Conservation (phyloP, 257 asterid species). For the Lavandula angustifolia region DNA sequence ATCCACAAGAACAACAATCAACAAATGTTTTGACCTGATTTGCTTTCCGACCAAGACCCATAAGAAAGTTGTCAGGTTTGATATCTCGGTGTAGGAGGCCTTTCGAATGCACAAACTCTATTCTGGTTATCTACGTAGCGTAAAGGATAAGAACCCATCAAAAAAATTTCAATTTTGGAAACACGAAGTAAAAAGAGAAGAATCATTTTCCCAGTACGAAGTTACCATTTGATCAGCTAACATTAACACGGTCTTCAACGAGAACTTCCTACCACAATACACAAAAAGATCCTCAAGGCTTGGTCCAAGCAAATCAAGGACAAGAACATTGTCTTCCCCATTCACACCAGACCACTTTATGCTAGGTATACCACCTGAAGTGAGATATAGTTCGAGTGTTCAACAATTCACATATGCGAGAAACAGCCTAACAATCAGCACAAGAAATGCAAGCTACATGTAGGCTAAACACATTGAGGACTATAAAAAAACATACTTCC, state of each 20-base stretch:
- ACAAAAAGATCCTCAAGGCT: conserved; percentile 96
- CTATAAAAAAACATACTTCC: conserved; percentile 69
- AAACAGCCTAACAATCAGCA: conserved; percentile 2
- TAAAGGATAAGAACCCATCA: conserved; percentile 24
- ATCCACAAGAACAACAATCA: conserved; percentile 11
- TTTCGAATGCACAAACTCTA: conserved; percentile 89
- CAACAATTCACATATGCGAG: not conserved
- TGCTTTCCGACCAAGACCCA: conserved; percentile 99
- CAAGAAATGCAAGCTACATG: conserved; percentile 25
- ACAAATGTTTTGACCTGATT: conserved; percentile 64
- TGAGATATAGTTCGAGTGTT: not conserved
- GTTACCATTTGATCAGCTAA: conserved; percentile 96
- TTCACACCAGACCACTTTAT: conserved; percentile 93
- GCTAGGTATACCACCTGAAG: conserved; percentile 83
- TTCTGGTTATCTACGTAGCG: conserved; percentile 67
- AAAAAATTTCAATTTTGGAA: conserved; percentile 11
- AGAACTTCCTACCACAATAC: conserved; percentile 87
- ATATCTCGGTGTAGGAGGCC: conserved; percentile 93
- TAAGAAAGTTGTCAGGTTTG: conserved; percentile 93
- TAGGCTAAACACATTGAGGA: conserved; percentile 24
- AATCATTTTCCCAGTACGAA: conserved; percentile 25
- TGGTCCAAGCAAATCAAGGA: conserved; percentile 88
- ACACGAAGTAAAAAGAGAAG: conserved; percentile 25
- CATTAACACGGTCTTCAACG: conserved; percentile 86
- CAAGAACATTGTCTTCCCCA: conserved; percentile 86